Base-by-base conservation (phyloP, 1,139 yeast species). In the Yamadazyma diddensiae region DNA sequence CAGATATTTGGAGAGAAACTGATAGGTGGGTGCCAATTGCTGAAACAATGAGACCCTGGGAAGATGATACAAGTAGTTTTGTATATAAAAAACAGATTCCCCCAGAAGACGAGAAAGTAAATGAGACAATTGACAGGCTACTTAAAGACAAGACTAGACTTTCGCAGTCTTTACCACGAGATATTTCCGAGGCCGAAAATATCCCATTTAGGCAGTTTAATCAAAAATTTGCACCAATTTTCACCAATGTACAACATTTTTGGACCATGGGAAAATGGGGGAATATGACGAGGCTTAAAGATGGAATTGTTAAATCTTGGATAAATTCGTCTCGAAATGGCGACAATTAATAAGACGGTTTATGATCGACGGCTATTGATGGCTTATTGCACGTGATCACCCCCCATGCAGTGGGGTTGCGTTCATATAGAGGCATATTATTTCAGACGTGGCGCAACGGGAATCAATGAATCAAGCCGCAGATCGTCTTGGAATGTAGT, bases 261-360 rank as follows among this genome's bases (percentile, higher is more conserved):
- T 81, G 87, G 87, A 71, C 82, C 12, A 57, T 80, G 68, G 84
- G 83, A 1, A 46, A 58, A 12, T 79, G 86, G 86, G 74, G 36
- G 3, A 49, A 68, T 6, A 71, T 73, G 28, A 78, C 77, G 1
- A 57, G 57, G 16, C 35, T 76, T 8, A 73, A 68, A 38, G 83
- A 80, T 46, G 67, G 61, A 15, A 69, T 77, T 28, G 76, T 82
- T 1, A 62, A 59, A 36, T 39, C 52, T 12, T 57, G 61, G 61
- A 42, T 57, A 9, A 46, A 42, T 24, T 38, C 42, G 5, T 20
- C 38, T 10, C 26, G 28, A 6, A 7, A 18, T n/a, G n/a, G n/a
- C n/a, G n/a, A n/a, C n/a, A n/a, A n/a, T n/a, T n/a, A n/a, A n/a
- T n/a, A n/a, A n/a, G n/a, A n/a, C n/a, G n/a, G n/a, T n/a, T n/a